Conservation (phyloP, 345 rosid species). For the Salix arbutifolia region DNA sequence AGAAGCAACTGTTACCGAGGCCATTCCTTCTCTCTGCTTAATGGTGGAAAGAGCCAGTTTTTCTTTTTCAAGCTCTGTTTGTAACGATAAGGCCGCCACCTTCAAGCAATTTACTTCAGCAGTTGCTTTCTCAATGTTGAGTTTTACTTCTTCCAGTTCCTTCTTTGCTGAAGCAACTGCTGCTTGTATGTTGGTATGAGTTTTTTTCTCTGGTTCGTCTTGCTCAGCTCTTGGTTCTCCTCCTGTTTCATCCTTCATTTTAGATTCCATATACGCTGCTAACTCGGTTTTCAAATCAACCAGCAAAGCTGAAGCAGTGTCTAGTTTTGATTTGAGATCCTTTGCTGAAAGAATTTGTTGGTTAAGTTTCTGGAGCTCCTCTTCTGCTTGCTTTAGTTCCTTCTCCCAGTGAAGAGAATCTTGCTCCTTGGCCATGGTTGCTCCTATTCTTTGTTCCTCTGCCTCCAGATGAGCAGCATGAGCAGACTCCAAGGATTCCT, state of each 20-base stretch:
- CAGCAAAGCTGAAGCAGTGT: conserved; percentile 60
- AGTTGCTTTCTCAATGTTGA: conserved; percentile 67
- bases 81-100: conserved; percentile 59
- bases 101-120: conserved; percentile 68
- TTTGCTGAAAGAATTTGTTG: conserved; percentile 64
- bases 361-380: conserved; percentile 63
- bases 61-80: conserved; percentile 63
- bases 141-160: conserved; percentile 79
- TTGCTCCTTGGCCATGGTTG: conserved; percentile 75
- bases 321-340: conserved; percentile 68
- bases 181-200: conserved; percentile 48
- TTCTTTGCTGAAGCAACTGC: conserved; percentile 67
- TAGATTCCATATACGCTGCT: conserved; percentile 66
- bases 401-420: conserved; percentile 81
- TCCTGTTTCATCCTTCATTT: conserved; percentile 37
- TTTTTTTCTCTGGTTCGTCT: conserved; percentile 33
- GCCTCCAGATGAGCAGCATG: conserved; percentile 94
- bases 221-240: conserved; percentile 21
- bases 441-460: conserved; percentile 82
- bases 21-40: conserved; percentile 86
- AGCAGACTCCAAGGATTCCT: conserved; percentile 76
- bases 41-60: conserved; percentile 49
- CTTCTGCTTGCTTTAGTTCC: conserved; percentile 79
- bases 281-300: conserved; percentile 78
- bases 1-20: conserved; percentile 68